Evolutionary conservation across 2,329 filamentous ascomycete species (phyloP), one percentile per base, ranked within the genome.

Genomic region (Monilinia fructicola): DNA sequence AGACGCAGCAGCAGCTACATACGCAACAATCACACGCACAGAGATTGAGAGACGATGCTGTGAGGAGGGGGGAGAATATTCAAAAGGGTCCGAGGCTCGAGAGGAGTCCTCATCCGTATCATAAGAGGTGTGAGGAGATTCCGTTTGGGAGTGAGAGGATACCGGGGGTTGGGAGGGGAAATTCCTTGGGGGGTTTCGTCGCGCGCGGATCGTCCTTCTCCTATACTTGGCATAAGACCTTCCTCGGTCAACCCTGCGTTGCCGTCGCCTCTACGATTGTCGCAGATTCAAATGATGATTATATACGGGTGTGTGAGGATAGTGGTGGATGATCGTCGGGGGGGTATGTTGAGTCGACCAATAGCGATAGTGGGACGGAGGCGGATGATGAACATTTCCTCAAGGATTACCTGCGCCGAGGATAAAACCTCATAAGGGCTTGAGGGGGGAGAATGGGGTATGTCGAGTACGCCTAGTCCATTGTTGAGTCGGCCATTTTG

Each of bases 331-430:
- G 46, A 11, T 48, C 23, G 5, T 53, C 66, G 56, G 68, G 66
- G 23, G 68, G 69, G 65, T 69, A 73, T 68, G 58, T 71, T 68
- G 71, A 74, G 67, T 69, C 84, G 1, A 84, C 87, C 2, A 86
- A 85, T 14, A 97, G 92, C 77, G 93, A 97, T 72, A 97, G 93
- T 76, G 94, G 94, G 31, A 96, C 93, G 23, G 94, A 98, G 76
- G 94, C 94, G 50, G 94, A 97, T 74, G 94, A 98, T 79, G 94
- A 98, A 77, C 90, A 93, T 70, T 89, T 94, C 72, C 82, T 97
- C 66, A 95, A 90, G 76, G 90, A 0, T 80, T 97, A 28, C 93
- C 94, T 1, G 91, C 93, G 3, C 91, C 93, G 2, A 89, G 84
- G n/a, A 72, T 84, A 11, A 85, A 87, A 68, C 82, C 87, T 42